Conservation (phyloP, 148 eudicot genomes). For the Persicaria maculosa region DNA sequence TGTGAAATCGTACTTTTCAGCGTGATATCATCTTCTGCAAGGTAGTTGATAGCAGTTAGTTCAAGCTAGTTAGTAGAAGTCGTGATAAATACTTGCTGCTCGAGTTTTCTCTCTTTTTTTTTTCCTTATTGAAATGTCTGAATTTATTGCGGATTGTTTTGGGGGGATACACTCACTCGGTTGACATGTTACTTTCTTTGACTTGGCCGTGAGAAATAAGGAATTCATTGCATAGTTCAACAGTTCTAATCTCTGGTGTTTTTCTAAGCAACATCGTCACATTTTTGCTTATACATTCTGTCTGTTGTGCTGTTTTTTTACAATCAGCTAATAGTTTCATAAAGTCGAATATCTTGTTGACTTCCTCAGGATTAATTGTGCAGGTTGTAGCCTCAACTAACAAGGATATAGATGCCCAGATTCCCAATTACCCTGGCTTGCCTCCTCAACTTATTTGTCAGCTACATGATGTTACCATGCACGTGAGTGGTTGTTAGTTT, state of each 20-base stretch:
- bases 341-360: background rate
- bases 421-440: constrained; percentile 39
- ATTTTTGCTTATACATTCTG: background rate
- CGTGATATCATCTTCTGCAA: background rate
- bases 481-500: constrained; percentile 20
- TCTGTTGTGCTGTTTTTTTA: background rate
- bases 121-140: background rate
- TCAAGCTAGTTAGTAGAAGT: background rate
- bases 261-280: background rate
- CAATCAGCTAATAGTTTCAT: background rate
- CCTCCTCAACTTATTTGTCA: constrained; percentile 40
- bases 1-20: background rate
- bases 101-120: background rate
- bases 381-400: constrained; percentile 43
- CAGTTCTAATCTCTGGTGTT: background rate
- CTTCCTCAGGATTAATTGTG: background rate
- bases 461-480: constrained; percentile 45
- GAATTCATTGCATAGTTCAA: background rate
- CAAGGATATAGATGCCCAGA: constrained; percentile 35
- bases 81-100: background rate
- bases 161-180: background rate
- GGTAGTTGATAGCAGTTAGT: background rate
- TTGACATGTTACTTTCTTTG: background rate
- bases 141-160: background rate
- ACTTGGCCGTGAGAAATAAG: background rate